Base-by-base conservation (phyloP, 2,329 filamentous ascomycete species). In the Clonostachys chloroleuca region DNA sequence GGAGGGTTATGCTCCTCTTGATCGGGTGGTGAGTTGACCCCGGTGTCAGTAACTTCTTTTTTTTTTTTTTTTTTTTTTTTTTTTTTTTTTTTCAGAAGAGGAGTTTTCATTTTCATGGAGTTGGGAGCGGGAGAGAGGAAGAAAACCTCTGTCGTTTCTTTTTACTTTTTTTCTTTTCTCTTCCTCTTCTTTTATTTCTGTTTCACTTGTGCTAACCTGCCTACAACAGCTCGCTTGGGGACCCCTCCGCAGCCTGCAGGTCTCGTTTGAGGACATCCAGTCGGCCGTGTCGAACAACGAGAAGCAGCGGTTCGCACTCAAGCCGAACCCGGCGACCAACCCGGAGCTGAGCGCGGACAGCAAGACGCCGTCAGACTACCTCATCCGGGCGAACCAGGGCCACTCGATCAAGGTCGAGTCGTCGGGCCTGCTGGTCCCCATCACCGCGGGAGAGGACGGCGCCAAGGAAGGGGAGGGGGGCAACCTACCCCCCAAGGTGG, bases 331-430 rank as follows among this genome's bases (percentile, higher is more conserved):
- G 47, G 59, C 47, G 5, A 43, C 47, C 9, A n/a, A 52, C 57
- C n/a, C n/a, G n/a, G n/a, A 12, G 40, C 17, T 33, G 7, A 56
- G 57, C 39, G 57, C 60, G 12, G 52, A 57, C 16, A 62, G 63
- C 17, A 60, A 61, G 9, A 72, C 86, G 44, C 77, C 89, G 0
- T 65, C 75, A 1, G 76, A 87, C 64, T 96, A 85, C 72, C 76
- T 95, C 34, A 96, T 99, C 68, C 90, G 94, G 59, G 94, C 94
- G 30, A 96, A 95, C 61, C 94, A 97, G 70, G 94, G 94, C 47
- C 94, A 97, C 72, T 90, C 83, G 57, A 88, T 99, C 61, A 82
- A 83, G 59, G 70, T 84, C 35, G 85, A 89, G 30, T 82, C 82
- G n/a, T 81, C 85, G 42, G 78, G 78, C 0, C 77, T 95, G 3